Conservation (phyloP, 805 yeast genomes). For the Kazachstania africana region DNA sequence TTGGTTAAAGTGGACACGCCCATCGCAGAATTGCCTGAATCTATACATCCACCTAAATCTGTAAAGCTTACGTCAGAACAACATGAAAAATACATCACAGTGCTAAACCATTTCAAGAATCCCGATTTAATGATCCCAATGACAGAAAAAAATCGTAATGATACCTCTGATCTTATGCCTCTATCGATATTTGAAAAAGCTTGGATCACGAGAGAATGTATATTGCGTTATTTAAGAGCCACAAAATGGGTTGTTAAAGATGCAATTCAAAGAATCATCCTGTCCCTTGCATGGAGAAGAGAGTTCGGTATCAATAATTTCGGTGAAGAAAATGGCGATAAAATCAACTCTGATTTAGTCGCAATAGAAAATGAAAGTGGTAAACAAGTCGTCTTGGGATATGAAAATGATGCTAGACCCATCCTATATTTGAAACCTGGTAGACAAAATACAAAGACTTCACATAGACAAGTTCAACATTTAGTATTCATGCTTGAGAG, state of each 20-base stretch:
- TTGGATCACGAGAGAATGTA: constrained; percentile 90
- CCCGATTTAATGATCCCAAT: constrained; percentile 40
- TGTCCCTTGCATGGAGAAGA: constrained; percentile 85
- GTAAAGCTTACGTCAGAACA: constrained; percentile 41
- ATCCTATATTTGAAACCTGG: constrained; percentile 90
- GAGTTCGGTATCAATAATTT: constrained; percentile 60
- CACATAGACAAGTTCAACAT: constrained; percentile 90
- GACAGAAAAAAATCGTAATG: constrained; percentile 31
- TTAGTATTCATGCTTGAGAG: constrained; percentile 86
- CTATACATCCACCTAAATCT: constrained; percentile 40
- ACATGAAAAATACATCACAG: constrained; percentile 45
- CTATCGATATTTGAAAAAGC: constrained; percentile 51
- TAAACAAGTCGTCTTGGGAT: constrained; percentile 84
- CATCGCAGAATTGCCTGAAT: constrained; percentile 41
- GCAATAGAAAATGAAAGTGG: constrained; percentile 77
- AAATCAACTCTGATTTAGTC: constrained; percentile 43
- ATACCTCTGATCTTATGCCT: constrained; percentile 26
- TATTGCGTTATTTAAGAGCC: constrained; percentile 82
- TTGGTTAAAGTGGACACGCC: constrained; percentile 34
- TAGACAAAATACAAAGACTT: constrained; percentile 85
- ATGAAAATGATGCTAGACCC: constrained; percentile 81
- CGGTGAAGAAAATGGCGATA: constrained; percentile 35
- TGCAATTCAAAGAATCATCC: constrained; percentile 62
- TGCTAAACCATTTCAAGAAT: constrained; percentile 49
- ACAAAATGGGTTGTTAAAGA: constrained; percentile 76